phyloP scores from a whole-genome alignment of 768 basidiomycete species.

The Collybiopsis confluens region DNA sequence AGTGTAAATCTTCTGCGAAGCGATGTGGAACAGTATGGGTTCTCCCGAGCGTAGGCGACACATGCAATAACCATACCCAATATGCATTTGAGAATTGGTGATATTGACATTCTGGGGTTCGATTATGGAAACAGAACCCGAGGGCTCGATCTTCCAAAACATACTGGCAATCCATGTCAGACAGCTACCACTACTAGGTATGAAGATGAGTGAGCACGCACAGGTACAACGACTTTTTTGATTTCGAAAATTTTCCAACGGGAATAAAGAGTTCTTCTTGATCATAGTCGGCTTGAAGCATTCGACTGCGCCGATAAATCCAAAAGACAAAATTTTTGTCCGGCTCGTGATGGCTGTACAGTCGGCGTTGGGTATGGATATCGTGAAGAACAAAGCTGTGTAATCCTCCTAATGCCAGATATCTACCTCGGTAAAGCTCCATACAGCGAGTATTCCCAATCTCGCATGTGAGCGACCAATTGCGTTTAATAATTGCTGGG shows the following conservation, averaged over 20 bases:
- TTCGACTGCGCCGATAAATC: background rate
- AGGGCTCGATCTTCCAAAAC: too few relatives aligned
- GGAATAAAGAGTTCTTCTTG: background rate
- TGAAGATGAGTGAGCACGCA: background rate
- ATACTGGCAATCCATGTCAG: too few relatives aligned
- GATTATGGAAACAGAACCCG: too few relatives aligned
- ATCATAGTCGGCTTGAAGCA: background rate
- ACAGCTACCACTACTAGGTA: background rate
- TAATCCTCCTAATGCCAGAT: background rate
- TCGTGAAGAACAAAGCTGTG: background rate
- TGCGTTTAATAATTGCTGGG: background rate
- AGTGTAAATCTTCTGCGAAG: background rate
- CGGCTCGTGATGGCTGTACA: background rate
- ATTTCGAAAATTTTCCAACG: background rate
- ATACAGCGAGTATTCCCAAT: background rate
- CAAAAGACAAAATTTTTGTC: background rate
- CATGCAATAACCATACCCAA: background rate
- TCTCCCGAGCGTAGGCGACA: background rate
- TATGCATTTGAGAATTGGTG: background rate
- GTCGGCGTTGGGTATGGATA: background rate
- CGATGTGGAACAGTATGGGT: background rate
- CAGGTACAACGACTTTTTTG: background rate
- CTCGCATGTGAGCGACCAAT: background rate
- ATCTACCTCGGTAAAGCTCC: background rate
- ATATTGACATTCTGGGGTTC: background rate